Base-by-base conservation (phyloP, 2,329 filamentous ascomycete genomes). In the Clarireedia monteithiana region DNA sequence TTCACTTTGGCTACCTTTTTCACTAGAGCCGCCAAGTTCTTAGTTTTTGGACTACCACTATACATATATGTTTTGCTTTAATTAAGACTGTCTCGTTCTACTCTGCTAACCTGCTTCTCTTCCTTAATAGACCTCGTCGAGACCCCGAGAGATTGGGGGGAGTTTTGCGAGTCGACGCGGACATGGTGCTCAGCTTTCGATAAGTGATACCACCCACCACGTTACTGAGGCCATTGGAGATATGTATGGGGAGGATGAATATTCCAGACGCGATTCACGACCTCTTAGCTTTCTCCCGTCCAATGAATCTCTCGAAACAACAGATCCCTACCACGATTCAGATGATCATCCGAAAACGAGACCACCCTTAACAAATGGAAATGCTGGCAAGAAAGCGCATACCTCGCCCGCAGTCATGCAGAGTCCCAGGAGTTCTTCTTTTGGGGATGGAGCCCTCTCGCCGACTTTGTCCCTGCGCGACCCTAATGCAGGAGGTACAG, bases 181-280 rank as follows among this genome's bases (percentile, higher is more conserved):
- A 48, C 68, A 70, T 67, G 64, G 50, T 57, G 46, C 60, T 30
- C 67, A 68, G 63, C 62, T 69, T 34, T 70, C 68, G 23, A 70
- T 88, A 69, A 86, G 81, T 74, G 85, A 88, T 73, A 82, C 86
- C 64, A 83, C 74, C 69, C 84, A 89, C 72, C 86, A 89, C 78
- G 83, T 88, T 65, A 89, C 85, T 48, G 86, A 89, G 69, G 83
- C 85, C 54, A 88, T 89, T 71, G 83, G 84, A 59, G 83, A 86
- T 72, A 81, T 88, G 78, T 89, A 89, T 72, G 83, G 82, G 67
- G 80, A 83, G 63, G 71, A 72, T 63, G 74, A 77, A 61, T 77
- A 79, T 64, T 73, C 71, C 65, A 76, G 73, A 63, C 74, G 76
- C 66, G 77, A 78, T 61, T 76, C 78, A 15, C 76, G 80, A 57